Conservation (phyloP, 139 green algal species). For the Desmodesmus armatus region DNA sequence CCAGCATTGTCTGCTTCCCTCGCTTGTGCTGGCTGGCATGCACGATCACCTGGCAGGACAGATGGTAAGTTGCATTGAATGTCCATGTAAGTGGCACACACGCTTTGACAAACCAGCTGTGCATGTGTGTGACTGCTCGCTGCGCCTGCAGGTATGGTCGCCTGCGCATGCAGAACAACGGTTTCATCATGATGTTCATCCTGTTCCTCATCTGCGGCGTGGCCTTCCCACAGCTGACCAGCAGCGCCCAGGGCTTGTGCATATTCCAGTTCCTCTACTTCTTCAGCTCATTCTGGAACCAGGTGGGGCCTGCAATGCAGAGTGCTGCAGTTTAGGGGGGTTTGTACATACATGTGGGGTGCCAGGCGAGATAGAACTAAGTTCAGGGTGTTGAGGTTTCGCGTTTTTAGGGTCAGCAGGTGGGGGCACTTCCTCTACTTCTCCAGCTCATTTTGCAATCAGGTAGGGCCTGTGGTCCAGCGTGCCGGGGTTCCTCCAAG, state of each 20-base stretch:
- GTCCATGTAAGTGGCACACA: no score
- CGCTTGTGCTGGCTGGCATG: background rate
- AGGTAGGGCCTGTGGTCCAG: constrained; percentile 76
- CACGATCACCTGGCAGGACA: no score
- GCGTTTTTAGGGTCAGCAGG: no score
- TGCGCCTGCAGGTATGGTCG: constrained; percentile 50
- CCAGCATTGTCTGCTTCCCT: background rate
- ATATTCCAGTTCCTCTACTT: constrained; percentile 74
- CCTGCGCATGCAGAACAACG: constrained; percentile 55
- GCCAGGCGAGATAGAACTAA: no score
- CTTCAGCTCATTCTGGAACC: constrained; percentile 83
- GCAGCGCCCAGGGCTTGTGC: background rate
- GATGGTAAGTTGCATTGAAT: no score
- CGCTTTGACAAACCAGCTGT: no score
- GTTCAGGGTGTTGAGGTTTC: no score
- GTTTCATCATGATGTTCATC: constrained; percentile 66
- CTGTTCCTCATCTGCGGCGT: constrained; percentile 75
- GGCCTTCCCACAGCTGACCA: constrained; percentile 57
- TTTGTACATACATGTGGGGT: no score
- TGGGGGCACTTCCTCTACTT: constrained; percentile 83
- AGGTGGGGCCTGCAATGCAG: constrained; percentile 76
- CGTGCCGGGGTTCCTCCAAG: no score
- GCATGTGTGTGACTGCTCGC: no score
- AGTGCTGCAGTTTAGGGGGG: no score
- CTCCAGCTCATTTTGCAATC: constrained; percentile 82